Evolutionary conservation across 2,329 filamentous ascomycete genomes (phyloP), one percentile per base, ranked within the genome.

Genomic region (Ambrosiella xylebori): DNA sequence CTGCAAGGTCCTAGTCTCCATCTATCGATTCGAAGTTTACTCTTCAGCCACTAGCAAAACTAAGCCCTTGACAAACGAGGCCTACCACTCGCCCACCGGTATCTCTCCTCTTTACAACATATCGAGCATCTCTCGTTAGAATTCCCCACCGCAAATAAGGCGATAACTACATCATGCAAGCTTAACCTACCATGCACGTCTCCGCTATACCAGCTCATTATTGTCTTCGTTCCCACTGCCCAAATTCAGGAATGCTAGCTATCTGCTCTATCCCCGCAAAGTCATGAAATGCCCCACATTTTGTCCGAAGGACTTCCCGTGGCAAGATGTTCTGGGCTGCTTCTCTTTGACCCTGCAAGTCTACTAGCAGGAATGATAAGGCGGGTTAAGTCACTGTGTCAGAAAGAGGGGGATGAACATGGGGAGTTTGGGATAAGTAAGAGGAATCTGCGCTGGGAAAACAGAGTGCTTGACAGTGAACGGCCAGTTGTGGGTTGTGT

Each of bases 301-400:
- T 59, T 59, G 52, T 53, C 57, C 57, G 57, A 59, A 59, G 57
- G 57, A 59, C 44, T 50, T 56, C 44, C 57, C 57, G 57, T 56
- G 45, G 47, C 9, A 36, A n/a, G 35, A 41, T 11, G 8, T 51
- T 36, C 47, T 27, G 19, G 47, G 5, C 27, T 36, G 15, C 19
- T 35, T 6, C 39, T 41, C n/a, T 41, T 41, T 41, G 39, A 12
- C 39, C n/a, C 39, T 41, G 39, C 11, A n/a, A n/a, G n/a, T 41
- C 39, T n/a, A 6, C 6, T 41, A n/a, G 39, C 11, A 41, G 5
- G 27, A 19, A 11, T 27, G 12, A 15, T 41, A n/a, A 8, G n/a
- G 44, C 3, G n/a, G 12, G 6, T 5, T 5, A 17, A 13, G 7
- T 47, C 44, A 47, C 19, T 5, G 44, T 5, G 44, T n/a, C n/a